phyloP scores from a whole-genome alignment of 2,329 filamentous ascomycete genomes.

The Fusarium gaditjirri region DNA sequence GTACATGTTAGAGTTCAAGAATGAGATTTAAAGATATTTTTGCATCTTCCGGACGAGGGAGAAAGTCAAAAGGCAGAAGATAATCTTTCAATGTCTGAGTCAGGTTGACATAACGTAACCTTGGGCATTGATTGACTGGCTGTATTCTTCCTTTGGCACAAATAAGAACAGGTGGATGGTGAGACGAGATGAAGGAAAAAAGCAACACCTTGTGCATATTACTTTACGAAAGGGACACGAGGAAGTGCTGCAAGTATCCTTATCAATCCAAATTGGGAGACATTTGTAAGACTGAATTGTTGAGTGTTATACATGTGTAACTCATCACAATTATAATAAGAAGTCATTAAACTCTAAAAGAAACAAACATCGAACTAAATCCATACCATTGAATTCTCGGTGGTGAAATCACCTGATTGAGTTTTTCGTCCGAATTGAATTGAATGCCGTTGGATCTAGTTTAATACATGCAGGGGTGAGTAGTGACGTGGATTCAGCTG shows the following conservation, averaged over 20 bases:
- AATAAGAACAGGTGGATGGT: background rate
- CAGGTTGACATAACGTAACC: background rate
- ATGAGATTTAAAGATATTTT: background rate
- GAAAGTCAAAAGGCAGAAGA: background rate
- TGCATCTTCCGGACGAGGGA: background rate
- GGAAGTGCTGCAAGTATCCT: conserved; percentile 12
- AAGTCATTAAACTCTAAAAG: background rate
- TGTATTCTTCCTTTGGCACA: background rate
- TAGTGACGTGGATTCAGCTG: conserved; percentile 41
- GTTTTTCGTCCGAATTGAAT: conserved; percentile 10
- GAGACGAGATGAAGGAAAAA: conserved; percentile 9
- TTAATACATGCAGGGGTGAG: conserved; percentile 12
- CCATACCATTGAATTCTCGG: background rate
- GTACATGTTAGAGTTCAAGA: background rate
- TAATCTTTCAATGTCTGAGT: background rate
- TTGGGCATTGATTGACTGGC: background rate
- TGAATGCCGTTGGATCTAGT: conserved; percentile 7
- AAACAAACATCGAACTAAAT: background rate
- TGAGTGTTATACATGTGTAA: background rate
- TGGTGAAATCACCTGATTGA: background rate
- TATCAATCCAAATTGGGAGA: background rate
- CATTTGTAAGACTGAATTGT: background rate
- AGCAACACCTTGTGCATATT: conserved; percentile 8
- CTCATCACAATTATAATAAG: background rate
- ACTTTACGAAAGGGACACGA: conserved; percentile 10